phyloP scores from a whole-genome alignment of 2,329 filamentous ascomycete genomes.

The Pezicula neosporulosa region DNA sequence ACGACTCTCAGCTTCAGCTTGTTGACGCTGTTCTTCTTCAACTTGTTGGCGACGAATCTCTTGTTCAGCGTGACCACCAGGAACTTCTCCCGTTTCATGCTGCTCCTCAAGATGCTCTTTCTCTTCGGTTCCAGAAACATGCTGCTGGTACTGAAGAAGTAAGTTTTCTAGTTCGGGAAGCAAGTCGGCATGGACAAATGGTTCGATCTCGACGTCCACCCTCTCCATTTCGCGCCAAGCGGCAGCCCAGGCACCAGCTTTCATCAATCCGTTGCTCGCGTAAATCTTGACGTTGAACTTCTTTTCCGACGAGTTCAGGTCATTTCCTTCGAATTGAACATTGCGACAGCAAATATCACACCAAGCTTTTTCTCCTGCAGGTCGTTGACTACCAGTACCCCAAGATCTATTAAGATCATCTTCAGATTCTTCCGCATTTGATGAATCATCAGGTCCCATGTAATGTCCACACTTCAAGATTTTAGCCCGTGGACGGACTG shows the following conservation, averaged over 20 bases:
- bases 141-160: constrained; percentile 31
- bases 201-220: constrained; percentile 90
- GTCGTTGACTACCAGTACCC: constrained; percentile 4
- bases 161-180: constrained; percentile 59
- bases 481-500: constrained; percentile 58
- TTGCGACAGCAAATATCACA: constrained; percentile 29
- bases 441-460: constrained; percentile 44
- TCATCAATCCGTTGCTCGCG: constrained; percentile 92
- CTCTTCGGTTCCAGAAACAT: constrained; percentile 17
- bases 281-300: constrained; percentile 83
- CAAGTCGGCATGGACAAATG: constrained; percentile 59
- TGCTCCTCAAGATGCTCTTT: constrained; percentile 3
- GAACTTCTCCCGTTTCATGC: neutral
- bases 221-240: constrained; percentile 98
- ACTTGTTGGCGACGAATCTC: constrained; percentile 37
- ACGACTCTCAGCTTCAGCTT: neutral
- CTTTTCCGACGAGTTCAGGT: constrained; percentile 16
- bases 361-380: constrained; percentile 18
- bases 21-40: neutral
- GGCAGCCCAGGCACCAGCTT: constrained; percentile 84
- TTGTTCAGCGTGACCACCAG: constrained; percentile 33
- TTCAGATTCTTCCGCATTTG: constrained; percentile 20
- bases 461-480: constrained; percentile 78
- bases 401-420: constrained; percentile 9
- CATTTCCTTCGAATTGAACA: constrained; percentile 23